These are phyloP conservation scores for Sporothrix dimorphospora DNA, from an alignment of 2,329 filamentous ascomycete species.

Conservation along the genomic window DNA sequence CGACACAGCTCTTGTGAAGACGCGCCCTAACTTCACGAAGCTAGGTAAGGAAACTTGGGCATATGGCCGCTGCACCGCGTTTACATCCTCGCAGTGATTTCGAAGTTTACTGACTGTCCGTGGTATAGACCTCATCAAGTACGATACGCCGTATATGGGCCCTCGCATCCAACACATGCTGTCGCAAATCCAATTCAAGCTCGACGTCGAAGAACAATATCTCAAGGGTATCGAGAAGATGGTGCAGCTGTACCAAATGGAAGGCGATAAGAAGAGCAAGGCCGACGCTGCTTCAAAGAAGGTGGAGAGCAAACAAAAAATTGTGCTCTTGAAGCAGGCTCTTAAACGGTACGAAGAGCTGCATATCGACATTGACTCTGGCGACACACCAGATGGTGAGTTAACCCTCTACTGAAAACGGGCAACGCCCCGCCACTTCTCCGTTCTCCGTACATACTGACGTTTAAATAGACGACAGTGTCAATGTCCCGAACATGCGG, in stretches of 20 bases:
- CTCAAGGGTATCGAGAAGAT: conserved; percentile 99
- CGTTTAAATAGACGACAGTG: conserved; percentile 75
- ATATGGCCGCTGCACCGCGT: neutral
- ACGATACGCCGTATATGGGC: conserved; percentile 91
- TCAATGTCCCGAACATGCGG: conserved; percentile 91
- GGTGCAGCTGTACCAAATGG: conserved; percentile 96
- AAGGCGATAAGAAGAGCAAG: conserved; percentile 94
- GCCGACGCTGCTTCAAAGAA: conserved; percentile 86
- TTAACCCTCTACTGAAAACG: conserved; percentile 27
- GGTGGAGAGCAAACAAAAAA: conserved; percentile 97
- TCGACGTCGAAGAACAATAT: conserved; percentile 98
- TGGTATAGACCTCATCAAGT: conserved; percentile 87
- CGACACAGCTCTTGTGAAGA: conserved; percentile 60
- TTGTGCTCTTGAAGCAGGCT: conserved; percentile 91
- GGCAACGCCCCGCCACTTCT: no score
- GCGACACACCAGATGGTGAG: conserved; percentile 80
- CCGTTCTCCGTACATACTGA: neutral
- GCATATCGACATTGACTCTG: conserved; percentile 85
- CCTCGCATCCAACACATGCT: conserved; percentile 99
- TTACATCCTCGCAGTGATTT: neutral
- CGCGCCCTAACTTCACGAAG: conserved; percentile 90
- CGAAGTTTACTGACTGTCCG: neutral
- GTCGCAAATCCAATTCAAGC: conserved; percentile 97
- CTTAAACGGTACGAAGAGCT: conserved; percentile 96
- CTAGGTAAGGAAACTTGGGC: conserved; percentile 66